A percentile compares a stretch with the other conserved stretches of the same genome.
These are phyloP conservation scores for Tulasnella sp. DNA, from an alignment of 768 basidiomycete genomes.

Conservation along the genomic window DNA sequence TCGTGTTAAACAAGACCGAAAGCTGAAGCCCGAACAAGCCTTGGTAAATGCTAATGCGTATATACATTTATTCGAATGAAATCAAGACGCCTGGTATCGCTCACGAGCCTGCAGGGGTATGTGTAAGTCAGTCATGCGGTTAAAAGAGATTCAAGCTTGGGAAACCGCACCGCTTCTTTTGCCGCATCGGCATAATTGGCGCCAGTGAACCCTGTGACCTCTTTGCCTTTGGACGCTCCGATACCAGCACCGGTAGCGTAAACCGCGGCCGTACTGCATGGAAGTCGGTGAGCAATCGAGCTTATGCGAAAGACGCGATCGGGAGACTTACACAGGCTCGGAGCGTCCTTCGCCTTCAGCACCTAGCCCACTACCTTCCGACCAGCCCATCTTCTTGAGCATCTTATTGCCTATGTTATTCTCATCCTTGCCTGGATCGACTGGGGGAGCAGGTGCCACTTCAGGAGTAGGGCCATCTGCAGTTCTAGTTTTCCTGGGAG, in stretches of 20 bases:
- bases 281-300: not conserved
- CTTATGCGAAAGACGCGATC: not conserved
- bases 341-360: constrained; percentile 71
- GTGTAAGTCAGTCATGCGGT: not conserved
- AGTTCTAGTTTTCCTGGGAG: constrained; percentile 31
- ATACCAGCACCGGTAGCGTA: constrained; percentile 83
- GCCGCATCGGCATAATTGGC: constrained; percentile 43
- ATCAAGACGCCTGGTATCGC: constrained; percentile 3
- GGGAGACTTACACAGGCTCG: constrained; percentile 63
- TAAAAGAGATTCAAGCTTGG: too few species aligned
- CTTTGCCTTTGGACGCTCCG: constrained; percentile 86
- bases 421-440: constrained; percentile 68
- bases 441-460: constrained; percentile 46
- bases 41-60: too few species aligned
- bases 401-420: constrained; percentile 86
- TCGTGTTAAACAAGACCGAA: too few species aligned
- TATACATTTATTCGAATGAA: too few species aligned
- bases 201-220: constrained; percentile 35
- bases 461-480: constrained; percentile 46
- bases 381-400: constrained; percentile 98
- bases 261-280: constrained; percentile 59
- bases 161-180: constrained; percentile 12
- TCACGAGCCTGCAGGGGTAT: not conserved
- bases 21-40: too few species aligned
- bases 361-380: constrained; percentile 78